Evolutionary conservation across 176 grass and related monocot species (phyloP), one percentile per base, ranked within the genome.

Genomic region (Ananas comosus): DNA sequence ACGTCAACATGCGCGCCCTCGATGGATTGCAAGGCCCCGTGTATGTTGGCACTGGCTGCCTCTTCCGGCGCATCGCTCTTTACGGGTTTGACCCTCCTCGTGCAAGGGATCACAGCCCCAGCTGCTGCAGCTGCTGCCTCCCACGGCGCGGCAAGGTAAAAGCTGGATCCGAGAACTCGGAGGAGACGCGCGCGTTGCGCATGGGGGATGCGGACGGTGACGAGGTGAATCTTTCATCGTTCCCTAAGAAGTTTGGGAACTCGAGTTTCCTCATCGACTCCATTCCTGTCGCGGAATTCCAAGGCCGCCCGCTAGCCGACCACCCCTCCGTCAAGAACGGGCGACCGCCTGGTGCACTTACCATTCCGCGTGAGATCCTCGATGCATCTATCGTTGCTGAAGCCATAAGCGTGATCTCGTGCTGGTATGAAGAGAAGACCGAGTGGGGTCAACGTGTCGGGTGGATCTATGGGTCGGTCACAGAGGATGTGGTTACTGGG

Each of bases 391-490:
- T 54, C 17, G 79, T 81, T 13, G 71, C 71, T 6, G 79, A 81
- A 52, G 79, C 79, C 13, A 72, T 81, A 17, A 66, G 64, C 61
- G 79, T 81, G 23, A 69, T 81, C 67, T 81, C 79, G 57, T 81
- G 79, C 64, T 68, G 71, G 79, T 74, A 74, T 68, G 58, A 65
- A 67, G 79, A 81, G 51, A 81, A 81, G 64, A 74, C 79, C 13
- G 79, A 81, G 53, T 81, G 79, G 79, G 79, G 79, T 50, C 51
- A 68, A 22, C 79, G 71, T 69, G 79, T 81, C 12, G 79, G 79
- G 48, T 81, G 79, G 79, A 81, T 81, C 79, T 81, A 81, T 12
- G 79, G 79, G 53, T 81, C 79, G 3, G 79, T 81, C 50, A 81
- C 79, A 11, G 71, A 81, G 33, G 79, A 81, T 13, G 79, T 81